Evolutionary conservation across 2,329 filamentous ascomycete genomes (phyloP), one percentile per base, ranked within the genome.

Genomic region (Anisogramma anomala): DNA sequence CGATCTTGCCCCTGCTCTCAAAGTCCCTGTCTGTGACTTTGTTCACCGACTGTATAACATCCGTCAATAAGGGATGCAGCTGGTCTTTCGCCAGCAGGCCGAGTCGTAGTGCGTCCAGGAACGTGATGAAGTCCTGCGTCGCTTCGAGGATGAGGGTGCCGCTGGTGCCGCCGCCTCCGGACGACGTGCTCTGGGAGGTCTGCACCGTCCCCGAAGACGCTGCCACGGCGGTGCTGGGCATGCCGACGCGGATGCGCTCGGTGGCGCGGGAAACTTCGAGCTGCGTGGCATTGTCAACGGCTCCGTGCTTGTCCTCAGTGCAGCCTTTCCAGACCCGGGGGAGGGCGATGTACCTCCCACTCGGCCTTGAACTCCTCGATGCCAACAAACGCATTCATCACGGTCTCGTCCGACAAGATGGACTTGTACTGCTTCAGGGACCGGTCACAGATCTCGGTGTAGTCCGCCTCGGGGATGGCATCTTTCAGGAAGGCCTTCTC

Each of bases 61-160:
- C 91, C 1, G 88, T 89, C 2, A 98, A 72, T 15, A 98, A 68
- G 3, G 91, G 91, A 57, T 98, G 93, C n/a, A 98, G 68, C 48
- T 91, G 87, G 60, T 96, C 89, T 58, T 98, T 98, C 35, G 89
- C 89, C 9, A 94, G 71, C 54, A 96, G 77, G 33, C 89, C 88
- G 41, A 98, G 77, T 58, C 88, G 88, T 53, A 98, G 73, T 13
- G 91, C 93, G 58, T 98, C 91, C 39, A 98, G 74, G 57, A 98
- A 89, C 0, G 91, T 98, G 61, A 98, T 98, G 60, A 98, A 98
- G 59, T 95, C 93, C 61, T 98, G 88, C 1, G 89, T 96, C 2
- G 91, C 91, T 49, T 89, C 81, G 31, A 93, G 68, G 44, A 96
- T 93, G 26, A 95, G 62, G 3, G 77, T 67, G 8, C 77, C 74